phyloP scores from a whole-genome alignment of 106 monocot genomes.

The Dendrobium nobile region DNA sequence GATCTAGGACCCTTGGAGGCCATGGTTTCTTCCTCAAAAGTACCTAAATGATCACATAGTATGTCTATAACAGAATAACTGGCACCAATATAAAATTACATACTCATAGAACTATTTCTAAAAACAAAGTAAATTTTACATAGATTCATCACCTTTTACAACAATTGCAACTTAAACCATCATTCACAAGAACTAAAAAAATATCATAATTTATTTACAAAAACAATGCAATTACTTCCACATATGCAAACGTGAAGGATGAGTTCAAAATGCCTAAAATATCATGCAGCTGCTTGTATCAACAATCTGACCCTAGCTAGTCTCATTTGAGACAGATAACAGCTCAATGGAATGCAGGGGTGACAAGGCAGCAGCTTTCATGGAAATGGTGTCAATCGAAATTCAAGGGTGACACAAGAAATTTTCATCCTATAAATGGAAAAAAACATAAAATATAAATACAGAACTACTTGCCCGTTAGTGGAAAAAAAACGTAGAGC shows the following conservation, averaged over 20 bases:
- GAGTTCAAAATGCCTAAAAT: constrained; percentile 3
- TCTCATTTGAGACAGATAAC: not conserved
- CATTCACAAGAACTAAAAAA: not conserved
- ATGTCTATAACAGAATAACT: not conserved
- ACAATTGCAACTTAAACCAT: not conserved
- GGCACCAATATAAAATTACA: not conserved
- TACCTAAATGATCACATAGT: constrained; percentile 14
- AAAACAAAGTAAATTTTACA: not conserved
- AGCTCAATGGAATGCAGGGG: not conserved
- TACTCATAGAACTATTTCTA: not conserved
- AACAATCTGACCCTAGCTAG: not conserved
- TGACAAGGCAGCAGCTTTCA: not conserved
- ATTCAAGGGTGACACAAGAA: not conserved
- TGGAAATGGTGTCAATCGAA: not conserved
- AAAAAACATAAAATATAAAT: not conserved
- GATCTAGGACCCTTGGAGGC: constrained; percentile 93
- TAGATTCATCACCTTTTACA: not conserved
- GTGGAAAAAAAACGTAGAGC: not conserved
- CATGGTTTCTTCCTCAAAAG: constrained; percentile 33
- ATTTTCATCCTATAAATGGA: not conserved
- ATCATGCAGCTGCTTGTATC: not conserved
- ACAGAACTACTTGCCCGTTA: not conserved
- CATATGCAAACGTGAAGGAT: not conserved
- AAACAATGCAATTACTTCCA: not conserved
- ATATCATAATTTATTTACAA: not conserved